Evolutionary conservation across 2,329 filamentous ascomycete species (phyloP).

Genomic region (Teratosphaeriaceae sp.): DNA sequence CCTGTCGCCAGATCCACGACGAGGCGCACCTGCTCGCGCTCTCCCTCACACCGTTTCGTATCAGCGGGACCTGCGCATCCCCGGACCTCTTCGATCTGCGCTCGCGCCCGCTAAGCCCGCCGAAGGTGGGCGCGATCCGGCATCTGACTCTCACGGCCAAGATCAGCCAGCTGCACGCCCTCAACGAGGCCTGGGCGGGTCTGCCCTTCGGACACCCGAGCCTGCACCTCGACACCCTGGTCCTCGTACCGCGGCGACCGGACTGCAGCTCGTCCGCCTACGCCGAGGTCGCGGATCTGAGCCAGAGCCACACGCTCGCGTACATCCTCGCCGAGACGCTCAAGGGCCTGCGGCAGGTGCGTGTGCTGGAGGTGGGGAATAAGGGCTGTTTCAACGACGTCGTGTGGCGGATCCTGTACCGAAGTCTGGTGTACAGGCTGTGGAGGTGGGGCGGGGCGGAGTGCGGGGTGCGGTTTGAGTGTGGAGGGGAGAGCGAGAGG

Average conservation of each 20-base stretch:
- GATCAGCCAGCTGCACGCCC: slow-evolving; percentile 24
- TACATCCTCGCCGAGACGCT: slow-evolving; percentile 32
- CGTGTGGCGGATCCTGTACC: slow-evolving; percentile 30
- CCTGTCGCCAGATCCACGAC: slow-evolving; percentile 21
- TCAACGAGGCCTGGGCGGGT: slow-evolving; percentile 31
- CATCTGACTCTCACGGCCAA: slow-evolving; percentile 28
- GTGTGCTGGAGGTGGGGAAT: slow-evolving; percentile 26
- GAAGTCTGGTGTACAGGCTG: slow-evolving; percentile 26
- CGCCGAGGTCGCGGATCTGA: slow-evolving; percentile 30
- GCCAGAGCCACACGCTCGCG: slow-evolving; percentile 29
- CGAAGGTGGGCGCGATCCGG: slow-evolving; percentile 22
- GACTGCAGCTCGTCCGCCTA: slow-evolving; percentile 22
- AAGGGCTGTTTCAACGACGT: slow-evolving; percentile 26
- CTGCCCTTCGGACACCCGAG: slow-evolving; percentile 27
- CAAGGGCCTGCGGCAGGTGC: slow-evolving; percentile 25
- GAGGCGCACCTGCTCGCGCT: slow-evolving; percentile 28
- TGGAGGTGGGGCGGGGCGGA: slow-evolving; percentile 29
- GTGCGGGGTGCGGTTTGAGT: slow-evolving; percentile 26
- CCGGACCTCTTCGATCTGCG: slow-evolving; percentile 24
- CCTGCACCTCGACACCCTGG: slow-evolving; percentile 26
- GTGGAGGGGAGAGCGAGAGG: slow-evolving; percentile 8
- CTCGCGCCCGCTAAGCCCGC: slow-evolving; percentile 12
- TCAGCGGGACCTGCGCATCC: slow-evolving; percentile 18
- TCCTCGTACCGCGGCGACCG: slow-evolving; percentile 26
- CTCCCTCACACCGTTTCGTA: slow-evolving; percentile 22